Evolutionary conservation across 768 basidiomycete genomes (phyloP).

Genomic region (Termitomyces sp.): DNA sequence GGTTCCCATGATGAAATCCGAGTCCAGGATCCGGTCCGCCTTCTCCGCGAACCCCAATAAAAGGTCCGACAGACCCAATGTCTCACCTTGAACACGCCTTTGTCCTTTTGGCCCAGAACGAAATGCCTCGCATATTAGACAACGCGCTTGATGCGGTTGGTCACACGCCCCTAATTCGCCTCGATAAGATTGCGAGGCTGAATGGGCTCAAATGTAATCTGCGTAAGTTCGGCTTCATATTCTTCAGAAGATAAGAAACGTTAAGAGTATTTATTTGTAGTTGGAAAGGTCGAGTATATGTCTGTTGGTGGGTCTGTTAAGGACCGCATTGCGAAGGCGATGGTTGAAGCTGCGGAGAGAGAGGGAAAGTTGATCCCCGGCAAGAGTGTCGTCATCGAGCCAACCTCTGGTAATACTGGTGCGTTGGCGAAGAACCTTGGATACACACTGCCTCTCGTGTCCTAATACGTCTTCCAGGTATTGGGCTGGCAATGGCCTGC

Average conservation of each 20-base stretch:
- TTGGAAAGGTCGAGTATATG: slow-evolving; percentile 88
- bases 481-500: slow-evolving; percentile 90
- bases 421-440: slow-evolving; percentile 8
- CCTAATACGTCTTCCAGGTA: slow-evolving; percentile 46
- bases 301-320: slow-evolving; percentile 94
- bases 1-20: background rate
- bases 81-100: background rate
- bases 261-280: slow-evolving; percentile 36
- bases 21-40: slow-evolving; percentile 5
- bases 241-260: background rate
- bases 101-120: background rate
- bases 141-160: slow-evolving; percentile 85
- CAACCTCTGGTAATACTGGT: slow-evolving; percentile 97
- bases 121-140: slow-evolving; percentile 57
- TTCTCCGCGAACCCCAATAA: background rate
- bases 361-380: slow-evolving; percentile 85
- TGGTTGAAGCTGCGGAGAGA: slow-evolving; percentile 92
- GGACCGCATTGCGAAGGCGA: slow-evolving; percentile 93
- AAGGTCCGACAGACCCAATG: slow-evolving; percentile 6
- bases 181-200: slow-evolving; percentile 71
- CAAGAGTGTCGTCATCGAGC: slow-evolving; percentile 90
- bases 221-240: slow-evolving; percentile 44
- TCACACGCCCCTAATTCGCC: slow-evolving; percentile 84
- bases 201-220: slow-evolving; percentile 88
- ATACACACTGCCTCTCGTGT: background rate